Percentiles rank a stretch among this genome's conserved stretches.
phyloP scores from a whole-genome alignment of 805 yeast genomes.

The Grigorovia transvaalensis region DNA sequence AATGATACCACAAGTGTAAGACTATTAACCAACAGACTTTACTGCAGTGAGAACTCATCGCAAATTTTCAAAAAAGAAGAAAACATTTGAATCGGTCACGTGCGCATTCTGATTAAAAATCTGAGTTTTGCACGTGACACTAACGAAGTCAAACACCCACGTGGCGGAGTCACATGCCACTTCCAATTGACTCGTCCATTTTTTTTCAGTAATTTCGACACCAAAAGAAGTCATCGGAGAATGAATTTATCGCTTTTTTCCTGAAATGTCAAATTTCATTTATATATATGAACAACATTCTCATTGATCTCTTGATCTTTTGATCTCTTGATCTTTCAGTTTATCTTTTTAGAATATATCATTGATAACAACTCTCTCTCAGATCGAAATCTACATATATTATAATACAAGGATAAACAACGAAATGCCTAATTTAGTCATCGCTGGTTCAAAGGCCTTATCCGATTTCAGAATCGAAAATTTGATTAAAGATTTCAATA shows the following conservation, averaged over 20 bases:
- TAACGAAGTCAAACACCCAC: not conserved
- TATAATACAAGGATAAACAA: not conserved
- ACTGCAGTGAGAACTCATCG: not conserved
- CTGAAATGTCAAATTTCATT: not conserved
- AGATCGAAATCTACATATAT: no score
- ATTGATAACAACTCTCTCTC: no score
- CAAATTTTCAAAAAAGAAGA: not conserved
- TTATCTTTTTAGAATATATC: no score
- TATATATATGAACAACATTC: not conserved
- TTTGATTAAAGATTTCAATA: slow-evolving; percentile 62
- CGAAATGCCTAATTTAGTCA: slow-evolving; percentile 36
- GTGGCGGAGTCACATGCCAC: not conserved
- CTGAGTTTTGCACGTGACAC: not conserved
- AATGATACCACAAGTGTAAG: no score
- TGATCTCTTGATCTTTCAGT: no score
- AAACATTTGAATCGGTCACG: not conserved
- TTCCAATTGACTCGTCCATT: not conserved
- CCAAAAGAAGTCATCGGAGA: not conserved
- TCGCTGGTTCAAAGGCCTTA: slow-evolving; percentile 86
- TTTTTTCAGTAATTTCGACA: not conserved
- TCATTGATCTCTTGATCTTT: not conserved
- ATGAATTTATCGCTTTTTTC: no score
- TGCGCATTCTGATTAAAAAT: not conserved
- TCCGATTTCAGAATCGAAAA: slow-evolving; percentile 77
- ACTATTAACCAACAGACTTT: not conserved